phyloP scores from a whole-genome alignment of 2,329 filamentous ascomycete genomes.

The Rosellinia necatrix region DNA sequence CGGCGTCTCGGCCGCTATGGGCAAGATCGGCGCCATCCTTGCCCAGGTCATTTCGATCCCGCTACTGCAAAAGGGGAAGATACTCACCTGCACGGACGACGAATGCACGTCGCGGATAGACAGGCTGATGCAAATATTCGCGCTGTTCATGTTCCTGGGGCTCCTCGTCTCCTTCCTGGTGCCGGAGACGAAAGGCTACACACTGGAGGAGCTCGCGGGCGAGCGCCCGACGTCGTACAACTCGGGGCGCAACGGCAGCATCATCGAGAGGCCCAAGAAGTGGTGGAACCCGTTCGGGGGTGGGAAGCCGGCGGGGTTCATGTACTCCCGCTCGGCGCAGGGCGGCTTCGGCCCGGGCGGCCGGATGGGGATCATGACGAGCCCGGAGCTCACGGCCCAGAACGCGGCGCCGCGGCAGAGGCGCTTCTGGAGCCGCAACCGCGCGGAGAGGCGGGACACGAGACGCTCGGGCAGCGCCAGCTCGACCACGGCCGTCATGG shows the following conservation, averaged over 20 bases:
- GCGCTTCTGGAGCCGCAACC: constrained; percentile 28
- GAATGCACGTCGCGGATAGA: constrained; percentile 65
- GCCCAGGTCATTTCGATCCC: constrained; percentile 69
- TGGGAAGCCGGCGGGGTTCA: constrained; percentile 57
- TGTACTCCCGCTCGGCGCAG: constrained; percentile 45
- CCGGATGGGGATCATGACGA: constrained; percentile 50
- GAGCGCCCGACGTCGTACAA: constrained; percentile 67
- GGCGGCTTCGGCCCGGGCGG: constrained; percentile 36
- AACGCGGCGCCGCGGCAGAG: constrained; percentile 29
- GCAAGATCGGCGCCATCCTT: constrained; percentile 70
- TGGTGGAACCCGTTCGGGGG: constrained; percentile 54
- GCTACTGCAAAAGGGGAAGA: constrained; percentile 61
- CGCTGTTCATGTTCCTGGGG: constrained; percentile 78
- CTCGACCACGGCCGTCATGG: constrained; percentile 36
- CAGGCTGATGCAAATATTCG: constrained; percentile 77
- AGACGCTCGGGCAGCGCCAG: constrained; percentile 33
- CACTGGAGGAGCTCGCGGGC: constrained; percentile 71
- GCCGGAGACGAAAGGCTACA: constrained; percentile 76
- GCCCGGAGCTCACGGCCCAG: constrained; percentile 45
- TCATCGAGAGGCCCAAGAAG: constrained; percentile 42
- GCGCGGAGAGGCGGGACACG: not conserved
- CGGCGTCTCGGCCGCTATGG: constrained; percentile 67
- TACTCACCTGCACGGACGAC: constrained; percentile 53
- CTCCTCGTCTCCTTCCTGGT: constrained; percentile 72
- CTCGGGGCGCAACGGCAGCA: constrained; percentile 55